These are phyloP conservation scores for Exophiala lecanii-corni DNA, from an alignment of 2,329 filamentous ascomycete genomes.

Conservation along the genomic window DNA sequence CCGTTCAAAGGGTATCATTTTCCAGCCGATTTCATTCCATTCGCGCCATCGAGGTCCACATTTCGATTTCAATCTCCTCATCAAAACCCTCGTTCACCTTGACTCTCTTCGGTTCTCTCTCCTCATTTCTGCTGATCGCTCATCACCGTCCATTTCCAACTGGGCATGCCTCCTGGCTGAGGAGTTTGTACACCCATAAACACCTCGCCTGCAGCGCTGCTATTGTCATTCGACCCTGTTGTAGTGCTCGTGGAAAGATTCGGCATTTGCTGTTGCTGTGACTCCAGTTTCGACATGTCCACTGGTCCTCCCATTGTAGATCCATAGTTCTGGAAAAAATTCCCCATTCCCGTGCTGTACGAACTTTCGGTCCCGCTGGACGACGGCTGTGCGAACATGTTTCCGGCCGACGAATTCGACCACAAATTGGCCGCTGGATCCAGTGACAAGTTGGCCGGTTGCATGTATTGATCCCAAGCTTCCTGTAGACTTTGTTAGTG, in stretches of 20 bases:
- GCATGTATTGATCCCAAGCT: slow-evolving; percentile 66
- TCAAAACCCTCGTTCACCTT: neutral
- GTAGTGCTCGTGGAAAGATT: slow-evolving; percentile 12
- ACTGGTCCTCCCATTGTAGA: slow-evolving; percentile 14
- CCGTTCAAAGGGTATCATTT: neutral
- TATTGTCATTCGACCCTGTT: slow-evolving; percentile 11
- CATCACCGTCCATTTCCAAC: slow-evolving; percentile 27
- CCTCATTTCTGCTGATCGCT: slow-evolving; percentile 17
- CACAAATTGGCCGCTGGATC: slow-evolving; percentile 39
- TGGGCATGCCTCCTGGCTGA: slow-evolving; percentile 19
- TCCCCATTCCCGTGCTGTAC: slow-evolving; percentile 14
- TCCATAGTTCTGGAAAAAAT: slow-evolving; percentile 15
- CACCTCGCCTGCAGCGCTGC: slow-evolving; percentile 25
- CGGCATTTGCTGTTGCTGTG: slow-evolving; percentile 15
- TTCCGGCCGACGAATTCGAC: slow-evolving; percentile 23
- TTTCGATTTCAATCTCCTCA: neutral
- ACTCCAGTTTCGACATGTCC: slow-evolving; percentile 11
- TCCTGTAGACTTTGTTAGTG: slow-evolving; percentile 44
- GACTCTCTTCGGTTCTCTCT: neutral
- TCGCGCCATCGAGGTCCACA: neutral
- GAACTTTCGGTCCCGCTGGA: slow-evolving; percentile 12
- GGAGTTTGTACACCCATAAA: slow-evolving; percentile 27
- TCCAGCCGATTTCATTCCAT: too few species aligned
- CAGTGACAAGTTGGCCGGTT: slow-evolving; percentile 46
- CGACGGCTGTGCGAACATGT: slow-evolving; percentile 19